Percentiles rank a stretch among this genome's conserved stretches.
These are phyloP conservation scores for Lepidium sativum DNA, from an alignment of 345 rosid genomes.

Conservation along the genomic window DNA sequence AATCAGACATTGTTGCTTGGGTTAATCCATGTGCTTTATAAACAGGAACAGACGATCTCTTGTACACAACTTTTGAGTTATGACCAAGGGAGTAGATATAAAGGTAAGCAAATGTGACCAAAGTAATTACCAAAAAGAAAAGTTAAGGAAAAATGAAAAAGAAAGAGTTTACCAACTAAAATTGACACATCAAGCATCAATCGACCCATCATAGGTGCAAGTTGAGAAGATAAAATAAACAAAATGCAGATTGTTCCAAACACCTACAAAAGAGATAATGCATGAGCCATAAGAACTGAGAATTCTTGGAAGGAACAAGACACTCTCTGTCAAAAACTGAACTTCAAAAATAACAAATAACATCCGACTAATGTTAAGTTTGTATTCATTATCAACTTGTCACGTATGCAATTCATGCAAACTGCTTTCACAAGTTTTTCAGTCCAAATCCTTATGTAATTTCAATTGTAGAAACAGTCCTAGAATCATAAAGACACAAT, in stretches of 20 bases:
- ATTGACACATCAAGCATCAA: constrained; percentile 67
- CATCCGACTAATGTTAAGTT: not conserved
- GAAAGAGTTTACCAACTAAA: constrained; percentile 57
- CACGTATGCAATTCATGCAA: too few relatives aligned
- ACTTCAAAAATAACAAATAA: not conserved
- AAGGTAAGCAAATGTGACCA: constrained; percentile 24
- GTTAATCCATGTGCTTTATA: constrained; percentile 81
- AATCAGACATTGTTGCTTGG: constrained; percentile 91
- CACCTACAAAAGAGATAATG: constrained; percentile 44
- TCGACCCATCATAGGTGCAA: constrained; percentile 79
- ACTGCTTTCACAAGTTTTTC: too few relatives aligned
- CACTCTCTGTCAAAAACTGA: not conserved
- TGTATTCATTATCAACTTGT: not conserved
- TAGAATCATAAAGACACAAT: too few relatives aligned
- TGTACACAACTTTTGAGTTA: constrained; percentile 51
- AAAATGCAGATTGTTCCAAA: constrained; percentile 73
- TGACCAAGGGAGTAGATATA: constrained; percentile 11
- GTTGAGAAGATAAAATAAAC: constrained; percentile 72
- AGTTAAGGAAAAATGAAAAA: not conserved
- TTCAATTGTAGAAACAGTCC: too few relatives aligned
- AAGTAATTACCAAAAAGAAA: not conserved
- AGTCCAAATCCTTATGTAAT: too few relatives aligned
- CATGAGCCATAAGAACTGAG: constrained; percentile 1
- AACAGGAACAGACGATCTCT: constrained; percentile 79
- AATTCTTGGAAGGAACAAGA: not conserved